Conservation (phyloP, 345 rosid genomes). For the Syzygium grande region DNA sequence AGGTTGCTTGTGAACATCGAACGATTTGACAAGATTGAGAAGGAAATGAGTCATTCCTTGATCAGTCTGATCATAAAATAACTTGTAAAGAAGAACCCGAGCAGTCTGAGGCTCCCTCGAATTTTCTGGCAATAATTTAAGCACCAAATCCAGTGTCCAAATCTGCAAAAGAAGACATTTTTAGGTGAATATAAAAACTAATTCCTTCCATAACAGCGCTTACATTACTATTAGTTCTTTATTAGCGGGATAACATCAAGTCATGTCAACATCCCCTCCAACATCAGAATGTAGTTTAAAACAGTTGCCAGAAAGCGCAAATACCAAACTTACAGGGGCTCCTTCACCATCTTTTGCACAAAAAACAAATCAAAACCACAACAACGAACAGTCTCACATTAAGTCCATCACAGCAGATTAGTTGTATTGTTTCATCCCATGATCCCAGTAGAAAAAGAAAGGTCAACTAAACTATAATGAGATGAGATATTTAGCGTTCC, state of each 20-base stretch:
- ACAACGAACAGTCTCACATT: neutral
- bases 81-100: slow-evolving; percentile 84
- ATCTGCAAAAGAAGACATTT: slow-evolving; percentile 42
- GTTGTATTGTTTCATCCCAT: neutral
- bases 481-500: neutral
- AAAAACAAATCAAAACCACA: neutral
- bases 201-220: neutral
- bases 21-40: slow-evolving; percentile 62
- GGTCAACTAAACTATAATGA: neutral
- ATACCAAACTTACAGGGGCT: neutral
- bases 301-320: neutral
- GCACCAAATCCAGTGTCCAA: slow-evolving; percentile 63
- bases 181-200: neutral
- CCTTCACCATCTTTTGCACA: neutral
- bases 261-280: neutral
- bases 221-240: neutral
- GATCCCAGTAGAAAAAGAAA: neutral
- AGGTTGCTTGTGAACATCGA: slow-evolving; percentile 77
- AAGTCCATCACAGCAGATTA: neutral
- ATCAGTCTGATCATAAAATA: slow-evolving; percentile 94
- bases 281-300: neutral
- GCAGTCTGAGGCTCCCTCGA: slow-evolving; percentile 86
- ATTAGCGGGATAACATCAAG: neutral
- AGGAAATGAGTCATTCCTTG: slow-evolving; percentile 92
- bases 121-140: slow-evolving; percentile 57